These are phyloP conservation scores for Aphanomyces astaci DNA, from an alignment of 352 stramenopile species.

Conservation along the genomic window DNA sequence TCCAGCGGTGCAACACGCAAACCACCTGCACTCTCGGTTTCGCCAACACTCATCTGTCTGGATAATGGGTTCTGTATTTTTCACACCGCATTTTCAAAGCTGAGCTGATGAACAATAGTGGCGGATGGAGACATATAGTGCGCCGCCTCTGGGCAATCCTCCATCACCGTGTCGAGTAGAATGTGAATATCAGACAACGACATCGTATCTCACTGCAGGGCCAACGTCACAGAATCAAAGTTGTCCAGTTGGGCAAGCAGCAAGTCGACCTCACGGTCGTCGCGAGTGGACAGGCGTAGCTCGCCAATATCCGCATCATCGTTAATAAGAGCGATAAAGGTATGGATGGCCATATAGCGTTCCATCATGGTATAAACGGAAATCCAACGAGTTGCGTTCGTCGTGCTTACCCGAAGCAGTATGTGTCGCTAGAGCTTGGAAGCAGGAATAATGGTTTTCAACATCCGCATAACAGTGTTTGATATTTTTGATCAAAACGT, in stretches of 20 bases:
- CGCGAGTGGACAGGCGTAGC: neutral
- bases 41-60: no score
- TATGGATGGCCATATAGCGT: neutral
- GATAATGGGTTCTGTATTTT: no score
- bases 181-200: neutral
- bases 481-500: neutral
- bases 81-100: neutral
- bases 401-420: neutral
- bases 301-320: neutral
- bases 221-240: neutral
- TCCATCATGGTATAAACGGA: neutral
- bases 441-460: neutral
- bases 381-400: neutral
- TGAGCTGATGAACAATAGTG: neutral
- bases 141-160: neutral
- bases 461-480: neutral
- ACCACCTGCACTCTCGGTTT: no score
- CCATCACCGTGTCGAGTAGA: neutral
- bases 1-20: no score
- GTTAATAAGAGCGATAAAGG: neutral
- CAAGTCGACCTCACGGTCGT: neutral
- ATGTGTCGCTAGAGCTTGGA: neutral
- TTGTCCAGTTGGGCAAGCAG: neutral
- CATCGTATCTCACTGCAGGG: neutral
- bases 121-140: neutral